Percentiles rank a stretch among this genome's conserved stretches.
Evolutionary conservation across 768 basidiomycete genomes (phyloP).

Genomic region (Tricholoma furcatifolium): DNA sequence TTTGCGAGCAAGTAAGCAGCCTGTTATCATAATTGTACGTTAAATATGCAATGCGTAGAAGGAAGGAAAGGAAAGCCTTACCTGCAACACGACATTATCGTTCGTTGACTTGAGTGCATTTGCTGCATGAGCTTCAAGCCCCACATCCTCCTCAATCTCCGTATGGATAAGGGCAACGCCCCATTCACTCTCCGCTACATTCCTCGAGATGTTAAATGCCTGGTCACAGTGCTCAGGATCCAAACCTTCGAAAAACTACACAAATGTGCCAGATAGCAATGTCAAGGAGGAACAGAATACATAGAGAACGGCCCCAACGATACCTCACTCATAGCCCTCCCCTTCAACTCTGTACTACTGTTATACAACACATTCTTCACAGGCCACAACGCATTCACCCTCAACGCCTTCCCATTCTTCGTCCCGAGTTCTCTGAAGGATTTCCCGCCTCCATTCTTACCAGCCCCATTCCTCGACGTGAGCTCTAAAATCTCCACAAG

Average conservation of each 20-base stretch:
- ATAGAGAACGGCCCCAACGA: slow-evolving; percentile 47
- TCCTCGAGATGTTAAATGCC: slow-evolving; percentile 52
- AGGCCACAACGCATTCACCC: slow-evolving; percentile 77
- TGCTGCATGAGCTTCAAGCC: slow-evolving; percentile 19
- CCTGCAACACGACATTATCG: slow-evolving; percentile 39
- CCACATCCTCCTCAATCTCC: not conserved
- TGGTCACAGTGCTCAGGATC: slow-evolving; percentile 67
- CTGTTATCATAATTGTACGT: too few species aligned
- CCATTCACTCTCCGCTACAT: slow-evolving; percentile 15
- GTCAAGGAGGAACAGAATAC: not conserved
- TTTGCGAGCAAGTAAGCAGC: too few species aligned
- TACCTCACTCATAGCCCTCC: slow-evolving; percentile 62
- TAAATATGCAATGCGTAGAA: not conserved
- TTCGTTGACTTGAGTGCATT: too few species aligned
- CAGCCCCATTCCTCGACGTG: not conserved
- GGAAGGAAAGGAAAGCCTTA: slow-evolving; percentile 15
- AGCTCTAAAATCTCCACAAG: slow-evolving; percentile 54
- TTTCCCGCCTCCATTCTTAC: too few species aligned
- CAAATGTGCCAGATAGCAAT: too few species aligned
- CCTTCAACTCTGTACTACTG: slow-evolving; percentile 58
- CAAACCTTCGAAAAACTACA: slow-evolving; percentile 49
- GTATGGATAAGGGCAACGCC: too few species aligned
- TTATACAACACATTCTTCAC: slow-evolving; percentile 81
- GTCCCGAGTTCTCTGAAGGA: not conserved
- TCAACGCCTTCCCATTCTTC: slow-evolving; percentile 2